Evolutionary conservation across 306 rosid species (phyloP).

Genomic region (Senna siamea): DNA sequence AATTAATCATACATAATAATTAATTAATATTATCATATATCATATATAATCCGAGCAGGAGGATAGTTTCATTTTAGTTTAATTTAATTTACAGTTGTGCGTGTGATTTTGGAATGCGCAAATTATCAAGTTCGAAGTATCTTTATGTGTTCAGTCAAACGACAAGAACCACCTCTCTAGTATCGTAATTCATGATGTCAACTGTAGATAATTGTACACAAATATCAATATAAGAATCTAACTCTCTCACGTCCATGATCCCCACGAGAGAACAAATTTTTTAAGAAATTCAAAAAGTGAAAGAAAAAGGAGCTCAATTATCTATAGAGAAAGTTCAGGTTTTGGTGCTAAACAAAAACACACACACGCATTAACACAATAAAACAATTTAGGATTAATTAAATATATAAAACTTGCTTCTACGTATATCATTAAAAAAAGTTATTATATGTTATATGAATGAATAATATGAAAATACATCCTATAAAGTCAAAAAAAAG

Average conservation of each 20-base stretch:
- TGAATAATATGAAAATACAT: too few relatives aligned
- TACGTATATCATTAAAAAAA: too few relatives aligned
- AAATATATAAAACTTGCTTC: too few relatives aligned
- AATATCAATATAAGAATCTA: slow-evolving; percentile 34
- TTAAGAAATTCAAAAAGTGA: too few relatives aligned
- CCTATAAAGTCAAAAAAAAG: too few relatives aligned
- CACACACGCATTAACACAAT: too few relatives aligned
- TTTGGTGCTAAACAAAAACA: slow-evolving; percentile 26
- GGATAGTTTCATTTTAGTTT: background rate
- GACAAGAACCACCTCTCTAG: slow-evolving; percentile 37
- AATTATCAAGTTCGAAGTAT: background rate
- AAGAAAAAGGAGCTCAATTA: background rate
- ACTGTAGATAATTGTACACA: slow-evolving; percentile 29
- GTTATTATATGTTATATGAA: too few relatives aligned
- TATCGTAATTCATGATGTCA: slow-evolving; percentile 44
- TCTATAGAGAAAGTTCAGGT: background rate
- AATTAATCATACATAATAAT: too few relatives aligned
- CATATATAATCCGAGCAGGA: too few relatives aligned
- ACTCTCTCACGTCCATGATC: background rate
- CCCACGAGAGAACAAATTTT: too few relatives aligned
- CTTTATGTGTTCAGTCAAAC: slow-evolving; percentile 28
- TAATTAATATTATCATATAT: too few relatives aligned
- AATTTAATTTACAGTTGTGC: slow-evolving; percentile 22
- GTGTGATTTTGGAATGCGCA: slow-evolving; percentile 43
- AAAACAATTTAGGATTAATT: too few relatives aligned